Percentiles rank a stretch among this genome's conserved stretches.
These are phyloP conservation scores for Astrephomene gubernaculifera DNA, from an alignment of 139 green algal genomes.

Conservation along the genomic window DNA sequence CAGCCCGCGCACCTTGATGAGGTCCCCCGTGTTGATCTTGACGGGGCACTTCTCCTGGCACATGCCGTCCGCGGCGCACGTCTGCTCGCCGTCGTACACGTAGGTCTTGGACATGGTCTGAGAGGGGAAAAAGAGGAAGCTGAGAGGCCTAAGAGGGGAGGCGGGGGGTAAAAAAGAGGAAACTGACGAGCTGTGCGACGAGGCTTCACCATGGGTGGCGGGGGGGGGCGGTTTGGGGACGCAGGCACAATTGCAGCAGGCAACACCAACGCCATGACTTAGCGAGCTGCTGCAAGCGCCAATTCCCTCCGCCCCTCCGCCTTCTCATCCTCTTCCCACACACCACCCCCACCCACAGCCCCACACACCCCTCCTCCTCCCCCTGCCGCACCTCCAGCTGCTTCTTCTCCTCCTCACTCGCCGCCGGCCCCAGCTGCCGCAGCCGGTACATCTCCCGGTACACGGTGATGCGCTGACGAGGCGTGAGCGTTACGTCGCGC, in stretches of 20 bases:
- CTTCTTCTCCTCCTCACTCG: constrained; percentile 68
- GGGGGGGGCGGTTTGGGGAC: too few relatives aligned
- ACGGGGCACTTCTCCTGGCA: constrained; percentile 99
- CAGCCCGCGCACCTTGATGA: constrained; percentile 82
- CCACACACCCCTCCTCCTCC: not conserved
- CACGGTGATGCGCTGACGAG: constrained; percentile 93
- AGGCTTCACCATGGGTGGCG: too few relatives aligned
- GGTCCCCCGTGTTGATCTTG: constrained; percentile 98
- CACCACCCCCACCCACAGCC: not conserved
- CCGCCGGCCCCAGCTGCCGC: constrained; percentile 11
- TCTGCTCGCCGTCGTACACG: constrained; percentile 85
- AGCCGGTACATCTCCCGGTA: constrained; percentile 93
- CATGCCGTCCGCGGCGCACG: constrained; percentile 97
- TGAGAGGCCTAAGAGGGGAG: too few relatives aligned
- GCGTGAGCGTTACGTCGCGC: constrained; percentile 93
- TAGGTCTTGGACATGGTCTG: constrained; percentile 40
- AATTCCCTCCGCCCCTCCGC: too few relatives aligned
- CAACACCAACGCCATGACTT: too few relatives aligned
- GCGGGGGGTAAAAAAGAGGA: too few relatives aligned
- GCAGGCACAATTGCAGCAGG: too few relatives aligned
- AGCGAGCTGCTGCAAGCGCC: too few relatives aligned
- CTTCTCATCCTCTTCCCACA: too few relatives aligned
- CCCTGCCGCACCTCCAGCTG: constrained; percentile 44
- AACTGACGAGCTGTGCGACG: too few relatives aligned
- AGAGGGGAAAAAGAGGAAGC: too few relatives aligned